These are phyloP conservation scores for Phaeosphaeria sp. DNA, from an alignment of 2,329 filamentous ascomycete species.

Conservation along the genomic window DNA sequence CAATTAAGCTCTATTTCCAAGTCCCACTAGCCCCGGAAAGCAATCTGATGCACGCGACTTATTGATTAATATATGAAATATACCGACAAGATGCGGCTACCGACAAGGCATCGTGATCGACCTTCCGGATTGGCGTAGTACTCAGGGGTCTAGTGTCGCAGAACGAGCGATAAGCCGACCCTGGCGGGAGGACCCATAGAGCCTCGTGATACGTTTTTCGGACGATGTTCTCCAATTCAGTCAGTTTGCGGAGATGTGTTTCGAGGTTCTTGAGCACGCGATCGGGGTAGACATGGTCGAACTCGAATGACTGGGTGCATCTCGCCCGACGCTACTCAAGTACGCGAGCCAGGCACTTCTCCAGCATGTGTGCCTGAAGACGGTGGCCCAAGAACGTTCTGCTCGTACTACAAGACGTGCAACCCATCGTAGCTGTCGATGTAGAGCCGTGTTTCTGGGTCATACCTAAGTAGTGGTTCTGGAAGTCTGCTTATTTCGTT, in stretches of 20 bases:
- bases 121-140: conserved; percentile 4
- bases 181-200: background rate
- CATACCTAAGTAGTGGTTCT: background rate
- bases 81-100: background rate
- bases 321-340: background rate
- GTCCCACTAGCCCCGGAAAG: background rate
- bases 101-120: conserved; percentile 1
- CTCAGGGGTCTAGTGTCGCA: conserved; percentile 4
- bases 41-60: conserved; percentile 3
- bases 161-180: conserved; percentile 4
- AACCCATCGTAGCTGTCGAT: background rate
- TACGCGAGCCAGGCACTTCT: background rate
- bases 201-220: background rate
- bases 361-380: background rate
- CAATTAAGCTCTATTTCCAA: background rate
- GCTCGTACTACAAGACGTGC: background rate
- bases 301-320: background rate
- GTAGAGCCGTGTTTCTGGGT: background rate
- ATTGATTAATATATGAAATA: conserved; percentile 6
- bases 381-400: background rate
- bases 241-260: background rate
- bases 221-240: background rate
- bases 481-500: background rate
- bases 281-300: background rate
- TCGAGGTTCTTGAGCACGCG: conserved; percentile 3